phyloP scores from a whole-genome alignment of 352 stramenopile species.

The Phytophthora meadii region DNA sequence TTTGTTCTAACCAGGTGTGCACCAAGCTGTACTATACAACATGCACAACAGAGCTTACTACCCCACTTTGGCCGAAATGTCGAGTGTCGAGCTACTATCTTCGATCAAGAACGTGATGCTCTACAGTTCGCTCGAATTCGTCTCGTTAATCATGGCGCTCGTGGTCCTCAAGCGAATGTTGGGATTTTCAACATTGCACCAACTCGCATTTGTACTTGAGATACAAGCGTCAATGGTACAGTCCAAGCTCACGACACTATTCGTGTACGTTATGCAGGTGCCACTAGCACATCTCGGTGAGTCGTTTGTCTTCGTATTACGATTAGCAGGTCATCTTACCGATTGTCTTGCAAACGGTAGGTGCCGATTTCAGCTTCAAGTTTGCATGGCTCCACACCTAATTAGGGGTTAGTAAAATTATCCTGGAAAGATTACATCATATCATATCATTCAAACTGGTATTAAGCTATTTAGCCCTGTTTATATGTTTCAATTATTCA shows the following conservation, averaged over 20 bases:
- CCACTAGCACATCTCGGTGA: constrained; percentile 37
- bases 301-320: not conserved
- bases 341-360: constrained; percentile 3
- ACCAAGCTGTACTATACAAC: constrained; percentile 20
- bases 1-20: constrained; percentile 2
- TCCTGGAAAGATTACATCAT: no score
- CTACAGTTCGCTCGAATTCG: constrained; percentile 30
- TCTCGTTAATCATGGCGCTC: constrained; percentile 15
- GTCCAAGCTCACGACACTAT: constrained; percentile 34
- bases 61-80: constrained; percentile 10
- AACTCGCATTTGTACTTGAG: constrained; percentile 47
- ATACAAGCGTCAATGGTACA: constrained; percentile 31
- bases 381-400: constrained; percentile 22
- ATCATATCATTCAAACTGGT: no score
- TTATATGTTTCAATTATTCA: constrained; percentile 10
- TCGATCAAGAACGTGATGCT: constrained; percentile 25
- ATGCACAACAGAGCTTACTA: constrained; percentile 40
- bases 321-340: not conserved
- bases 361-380: constrained; percentile 40
- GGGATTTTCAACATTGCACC: constrained; percentile 26
- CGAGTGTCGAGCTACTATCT: constrained; percentile 2
- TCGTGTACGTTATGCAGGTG: constrained; percentile 45
- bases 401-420: no score
- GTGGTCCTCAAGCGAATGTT: constrained; percentile 22
- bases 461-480: no score